Evolutionary conservation across 83 land plant genomes (phyloP).

Genomic region (Picea abies): DNA sequence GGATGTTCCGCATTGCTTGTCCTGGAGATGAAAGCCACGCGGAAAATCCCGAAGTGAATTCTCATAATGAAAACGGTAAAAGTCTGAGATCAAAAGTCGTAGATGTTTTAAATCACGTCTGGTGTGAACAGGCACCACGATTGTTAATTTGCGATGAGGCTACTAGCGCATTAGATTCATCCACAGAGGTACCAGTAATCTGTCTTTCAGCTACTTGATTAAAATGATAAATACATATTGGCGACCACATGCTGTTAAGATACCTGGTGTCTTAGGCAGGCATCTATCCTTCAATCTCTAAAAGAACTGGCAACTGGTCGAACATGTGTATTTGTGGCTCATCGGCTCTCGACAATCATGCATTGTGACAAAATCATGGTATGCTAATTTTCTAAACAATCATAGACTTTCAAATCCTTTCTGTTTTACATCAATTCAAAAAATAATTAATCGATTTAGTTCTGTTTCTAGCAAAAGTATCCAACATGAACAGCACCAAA

Average conservation of each 20-base stretch:
- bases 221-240: not conserved
- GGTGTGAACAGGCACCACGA: constrained; percentile 34
- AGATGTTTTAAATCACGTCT: not conserved
- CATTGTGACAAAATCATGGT: constrained; percentile 58
- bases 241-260: not conserved
- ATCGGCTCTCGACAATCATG: constrained; percentile 53
- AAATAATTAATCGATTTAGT: no score
- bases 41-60: no score
- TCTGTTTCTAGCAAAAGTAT: no score
- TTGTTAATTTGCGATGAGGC: constrained; percentile 50
- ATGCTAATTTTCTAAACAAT: not conserved
- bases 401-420: not conserved
- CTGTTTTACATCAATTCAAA: no score
- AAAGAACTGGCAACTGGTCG: constrained; percentile 51
- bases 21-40: no score
- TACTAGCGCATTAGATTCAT: constrained; percentile 53
- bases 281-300: constrained; percentile 38
- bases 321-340: constrained; percentile 54
- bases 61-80: no score
- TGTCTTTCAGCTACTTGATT: not conserved
- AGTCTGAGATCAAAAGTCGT: not conserved
- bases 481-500: no score
- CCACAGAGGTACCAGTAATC: constrained; percentile 35
- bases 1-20: not conserved
- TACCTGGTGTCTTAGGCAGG: constrained; percentile 25